These are phyloP conservation scores for Discostella stelligeroides DNA, from an alignment of 108 stramenopile species.

Conservation along the genomic window DNA sequence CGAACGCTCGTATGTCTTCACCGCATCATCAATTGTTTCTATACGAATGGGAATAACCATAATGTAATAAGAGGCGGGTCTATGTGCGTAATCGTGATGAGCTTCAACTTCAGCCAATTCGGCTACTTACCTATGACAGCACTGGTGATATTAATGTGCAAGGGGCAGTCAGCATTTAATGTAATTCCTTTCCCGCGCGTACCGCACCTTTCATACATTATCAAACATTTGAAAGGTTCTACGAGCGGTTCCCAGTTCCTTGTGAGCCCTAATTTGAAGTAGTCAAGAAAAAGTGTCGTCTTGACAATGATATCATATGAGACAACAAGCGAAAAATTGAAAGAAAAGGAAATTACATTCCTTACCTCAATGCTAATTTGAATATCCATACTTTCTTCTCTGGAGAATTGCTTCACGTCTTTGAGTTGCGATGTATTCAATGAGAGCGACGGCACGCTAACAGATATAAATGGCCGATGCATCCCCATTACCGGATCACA, in stretches of 20 bases:
- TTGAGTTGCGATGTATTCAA: conserved; percentile 64
- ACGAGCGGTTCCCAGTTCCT: conserved; percentile 94
- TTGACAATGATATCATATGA: background rate
- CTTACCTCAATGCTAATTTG: conserved; percentile 32
- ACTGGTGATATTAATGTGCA: conserved; percentile 87
- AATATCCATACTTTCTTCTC: conserved; percentile 26
- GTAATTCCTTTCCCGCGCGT: conserved; percentile 72
- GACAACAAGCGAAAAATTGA: background rate
- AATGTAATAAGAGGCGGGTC: too few relatives aligned
- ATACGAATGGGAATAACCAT: too few relatives aligned
- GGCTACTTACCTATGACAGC: conserved; percentile 56
- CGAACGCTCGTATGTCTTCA: conserved; percentile 58
- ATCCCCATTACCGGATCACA: conserved; percentile 84
- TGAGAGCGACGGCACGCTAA: conserved; percentile 53
- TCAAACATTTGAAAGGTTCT: conserved; percentile 77
- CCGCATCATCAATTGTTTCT: conserved; percentile 78
- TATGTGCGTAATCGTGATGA: too few relatives aligned
- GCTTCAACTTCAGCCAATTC: background rate
- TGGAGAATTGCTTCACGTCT: conserved; percentile 9
- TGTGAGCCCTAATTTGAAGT: conserved; percentile 90
- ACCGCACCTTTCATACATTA: conserved; percentile 67
- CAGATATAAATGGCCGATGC: conserved; percentile 52
- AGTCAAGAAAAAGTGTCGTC: conserved; percentile 79
- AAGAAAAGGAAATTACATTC: background rate
- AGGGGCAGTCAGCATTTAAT: conserved; percentile 67